Evolutionary conservation across 768 basidiomycete genomes (phyloP), one percentile per base, ranked within the genome.

Genomic region (Pulveroboletus sp.): DNA sequence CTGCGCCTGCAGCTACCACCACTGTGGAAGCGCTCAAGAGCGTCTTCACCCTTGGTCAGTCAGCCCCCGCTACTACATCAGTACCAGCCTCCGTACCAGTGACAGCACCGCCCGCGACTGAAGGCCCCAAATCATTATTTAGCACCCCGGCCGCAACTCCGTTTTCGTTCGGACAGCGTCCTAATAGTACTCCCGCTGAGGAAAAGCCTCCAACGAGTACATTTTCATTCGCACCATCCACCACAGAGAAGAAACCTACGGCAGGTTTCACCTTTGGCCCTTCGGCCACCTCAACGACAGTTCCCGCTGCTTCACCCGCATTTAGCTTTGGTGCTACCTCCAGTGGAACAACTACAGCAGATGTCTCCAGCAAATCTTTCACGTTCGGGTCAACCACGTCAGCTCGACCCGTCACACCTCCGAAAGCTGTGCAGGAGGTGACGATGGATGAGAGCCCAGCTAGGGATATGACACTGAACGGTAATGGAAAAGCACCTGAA

Each of bases 371-470:
- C 46, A 81, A 81, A 56, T 63, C 76, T 10, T 85, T 86, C 53
- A 37, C 71, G 13, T 86, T 87, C 51, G 81, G 80, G 31, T 54
- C 69, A 30, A 50, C 74, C 11, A 56, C 69, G 10, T 39, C 66
- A 39, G 65, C 72, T 26, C 73, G 83, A 18, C 74, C 85, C n/a
- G 68, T 72, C 6, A 88, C 86, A 0, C 85, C 86, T 9, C 87
- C 87, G 3, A 80, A 73, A 49, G 71, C 73, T 31, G 83, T 82
- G 39, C 76, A 82, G 43, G 87, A 87, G 51, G 78, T 85, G 56
- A 78, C 69, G 49, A 90, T 90, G 88, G 88, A 90, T 36, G 88
- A 89, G 66, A 90, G 88, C 56, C 88, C 88, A 1, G 81, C 78
- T 3, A 75, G 86, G 51, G 83, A 84, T 8, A 69, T 80, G 59